These are phyloP conservation scores for Eremomyces bilateralis DNA, from an alignment of 495 filamentous ascomycete species.

Conservation along the genomic window DNA sequence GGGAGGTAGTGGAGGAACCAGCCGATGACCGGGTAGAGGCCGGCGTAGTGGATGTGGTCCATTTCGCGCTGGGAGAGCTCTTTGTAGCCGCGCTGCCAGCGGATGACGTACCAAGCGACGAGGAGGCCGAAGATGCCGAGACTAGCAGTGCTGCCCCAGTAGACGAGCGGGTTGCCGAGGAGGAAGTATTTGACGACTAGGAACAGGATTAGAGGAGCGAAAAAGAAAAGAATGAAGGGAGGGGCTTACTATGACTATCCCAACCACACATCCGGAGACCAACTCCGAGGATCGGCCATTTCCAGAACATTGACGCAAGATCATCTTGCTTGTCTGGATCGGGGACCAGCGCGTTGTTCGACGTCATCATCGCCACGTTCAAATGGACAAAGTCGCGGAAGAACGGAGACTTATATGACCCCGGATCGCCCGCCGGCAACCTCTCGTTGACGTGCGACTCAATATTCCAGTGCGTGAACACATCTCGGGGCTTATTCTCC, in stretches of 20 bases:
- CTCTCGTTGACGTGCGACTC: conserved; percentile 88
- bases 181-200: conserved; percentile 84
- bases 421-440: conserved; percentile 73
- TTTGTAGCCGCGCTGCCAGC: conserved; percentile 87
- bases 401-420: conserved; percentile 91
- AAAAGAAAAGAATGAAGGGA: neutral
- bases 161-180: conserved; percentile 86
- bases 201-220: conserved; percentile 4
- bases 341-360: conserved; percentile 93
- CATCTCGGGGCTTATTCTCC: conserved; percentile 75
- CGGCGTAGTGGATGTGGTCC: conserved; percentile 84
- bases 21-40: conserved; percentile 74
- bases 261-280: conserved; percentile 96
- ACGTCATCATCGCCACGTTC: conserved; percentile 99
- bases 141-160: conserved; percentile 76
- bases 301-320: conserved; percentile 90
- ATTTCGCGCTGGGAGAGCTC: conserved; percentile 64
- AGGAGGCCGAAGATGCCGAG: conserved; percentile 50
- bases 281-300: conserved; percentile 91
- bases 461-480: conserved; percentile 98
- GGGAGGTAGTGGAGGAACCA: conserved; percentile 95
- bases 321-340: conserved; percentile 99
- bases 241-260: conserved; percentile 50
- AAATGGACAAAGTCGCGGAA: conserved; percentile 89
- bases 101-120: conserved; percentile 65